Percentiles rank a stretch among this genome's conserved stretches.
Evolutionary conservation across 768 basidiomycete genomes (phyloP).

Genomic region (Filobasidium wieringae): DNA sequence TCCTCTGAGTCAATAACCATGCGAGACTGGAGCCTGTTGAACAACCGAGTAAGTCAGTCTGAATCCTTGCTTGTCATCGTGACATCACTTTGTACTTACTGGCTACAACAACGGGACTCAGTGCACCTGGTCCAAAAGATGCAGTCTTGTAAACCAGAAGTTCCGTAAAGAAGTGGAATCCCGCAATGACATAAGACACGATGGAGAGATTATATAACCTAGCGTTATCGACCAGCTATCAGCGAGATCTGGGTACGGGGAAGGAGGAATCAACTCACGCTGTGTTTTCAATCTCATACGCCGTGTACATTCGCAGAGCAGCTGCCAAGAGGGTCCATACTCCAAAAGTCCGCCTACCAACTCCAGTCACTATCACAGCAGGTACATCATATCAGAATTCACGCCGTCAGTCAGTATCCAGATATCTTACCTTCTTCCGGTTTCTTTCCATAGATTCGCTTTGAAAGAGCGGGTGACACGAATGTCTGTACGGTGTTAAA

Average conservation of each 20-base stretch:
- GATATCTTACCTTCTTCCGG: slow-evolving; percentile 38
- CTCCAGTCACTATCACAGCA: slow-evolving; percentile 54
- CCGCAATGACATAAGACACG: slow-evolving; percentile 77
- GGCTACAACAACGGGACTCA: slow-evolving; percentile 71
- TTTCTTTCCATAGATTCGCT: slow-evolving; percentile 55
- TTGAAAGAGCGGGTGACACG: slow-evolving; percentile 61
- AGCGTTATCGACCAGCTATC: neutral
- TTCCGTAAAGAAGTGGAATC: slow-evolving; percentile 80
- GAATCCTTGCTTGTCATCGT: no score
- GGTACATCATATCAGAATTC: neutral
- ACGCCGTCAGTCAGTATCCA: neutral
- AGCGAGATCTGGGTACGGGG: neutral
- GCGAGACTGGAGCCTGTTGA: slow-evolving; percentile 2
- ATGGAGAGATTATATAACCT: slow-evolving; percentile 69
- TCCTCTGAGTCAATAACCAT: slow-evolving; percentile 12
- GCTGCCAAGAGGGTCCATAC: slow-evolving; percentile 83
- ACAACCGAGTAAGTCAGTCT: no score
- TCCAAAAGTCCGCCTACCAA: slow-evolving; percentile 82
- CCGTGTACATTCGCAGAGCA: slow-evolving; percentile 70
- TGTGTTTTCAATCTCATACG: slow-evolving; percentile 75
- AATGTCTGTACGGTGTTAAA: slow-evolving; percentile 82
- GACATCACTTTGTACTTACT: slow-evolving; percentile 54
- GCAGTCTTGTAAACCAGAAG: slow-evolving; percentile 68
- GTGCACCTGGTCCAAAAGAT: slow-evolving; percentile 49
- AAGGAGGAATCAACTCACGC: slow-evolving; percentile 49